These are phyloP conservation scores for Haberlea rhodopensis DNA, from an alignment of 257 asterid species.

Conservation along the genomic window DNA sequence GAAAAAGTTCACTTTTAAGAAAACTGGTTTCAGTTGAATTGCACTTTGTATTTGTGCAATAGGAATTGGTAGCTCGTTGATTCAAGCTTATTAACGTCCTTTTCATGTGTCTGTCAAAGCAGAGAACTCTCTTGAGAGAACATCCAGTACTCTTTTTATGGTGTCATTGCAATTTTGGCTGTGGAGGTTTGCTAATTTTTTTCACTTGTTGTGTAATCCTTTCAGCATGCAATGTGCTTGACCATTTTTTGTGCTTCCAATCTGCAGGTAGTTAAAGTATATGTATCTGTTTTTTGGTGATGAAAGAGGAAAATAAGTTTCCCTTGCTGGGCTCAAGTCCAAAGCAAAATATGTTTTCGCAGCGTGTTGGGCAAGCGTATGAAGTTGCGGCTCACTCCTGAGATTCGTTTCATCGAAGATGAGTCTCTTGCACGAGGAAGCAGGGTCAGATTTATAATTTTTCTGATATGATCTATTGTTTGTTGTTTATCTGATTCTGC, in stretches of 20 bases:
- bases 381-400: conserved; percentile 96
- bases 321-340: conserved; percentile 82
- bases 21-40: conserved; percentile 6
- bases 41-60: not conserved
- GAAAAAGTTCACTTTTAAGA: not conserved
- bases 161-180: no score
- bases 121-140: not conserved
- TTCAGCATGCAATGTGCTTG: conserved; percentile 13
- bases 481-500: not conserved
- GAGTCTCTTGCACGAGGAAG: conserved; percentile 96
- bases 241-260: conserved; percentile 19
- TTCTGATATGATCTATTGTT: conserved; percentile 3
- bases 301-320: conserved; percentile 96
- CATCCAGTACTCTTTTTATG: not conserved
- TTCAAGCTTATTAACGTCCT: not conserved
- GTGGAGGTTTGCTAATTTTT: no score
- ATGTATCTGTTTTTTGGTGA: conserved; percentile 96
- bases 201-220: no score
- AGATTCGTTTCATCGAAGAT: conserved; percentile 89
- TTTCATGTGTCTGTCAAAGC: conserved; percentile 10
- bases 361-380: conserved; percentile 84
- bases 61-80: not conserved
- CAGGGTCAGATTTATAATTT: conserved; percentile 61
- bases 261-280: conserved; percentile 88
- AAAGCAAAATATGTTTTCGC: conserved; percentile 94